A percentile compares a stretch with the other conserved stretches of the same genome.
These are phyloP conservation scores for Russula abietina DNA, from an alignment of 768 basidiomycete species.

Conservation along the genomic window DNA sequence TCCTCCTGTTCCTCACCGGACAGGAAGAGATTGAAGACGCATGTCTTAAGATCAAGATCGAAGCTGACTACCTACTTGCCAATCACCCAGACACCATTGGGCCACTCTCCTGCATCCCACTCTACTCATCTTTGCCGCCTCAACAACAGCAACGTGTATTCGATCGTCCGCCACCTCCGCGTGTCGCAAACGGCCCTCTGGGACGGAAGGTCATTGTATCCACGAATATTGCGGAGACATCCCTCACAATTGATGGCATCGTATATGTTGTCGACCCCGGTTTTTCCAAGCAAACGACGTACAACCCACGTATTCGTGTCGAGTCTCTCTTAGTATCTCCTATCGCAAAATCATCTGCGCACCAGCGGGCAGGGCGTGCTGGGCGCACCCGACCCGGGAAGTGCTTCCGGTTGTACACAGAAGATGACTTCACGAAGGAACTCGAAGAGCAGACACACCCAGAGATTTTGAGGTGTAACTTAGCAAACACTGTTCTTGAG, in stretches of 20 bases:
- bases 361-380: too few relatives aligned
- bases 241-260: too few relatives aligned
- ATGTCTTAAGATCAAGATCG: constrained; percentile 86
- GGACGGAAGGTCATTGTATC: too few relatives aligned
- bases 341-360: too few relatives aligned
- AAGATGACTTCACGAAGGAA: constrained; percentile 94
- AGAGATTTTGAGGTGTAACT: constrained; percentile 88
- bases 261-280: constrained; percentile 98
- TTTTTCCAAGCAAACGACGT: constrained; percentile 96
- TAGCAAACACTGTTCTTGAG: constrained; percentile 90
- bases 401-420: constrained; percentile 94
- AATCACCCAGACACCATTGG: too few relatives aligned
- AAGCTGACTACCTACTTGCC: constrained; percentile 77
- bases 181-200: constrained; percentile 61
- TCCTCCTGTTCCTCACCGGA: too few relatives aligned
- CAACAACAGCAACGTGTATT: constrained; percentile 96
- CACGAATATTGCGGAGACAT: too few relatives aligned
- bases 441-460: constrained; percentile 96
- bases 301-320: constrained; percentile 95
- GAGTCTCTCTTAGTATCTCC: constrained; percentile 90
- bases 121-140: too few relatives aligned
- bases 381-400: constrained; percentile 95
- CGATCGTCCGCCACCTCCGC: constrained; percentile 70
- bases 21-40: constrained; percentile 98
- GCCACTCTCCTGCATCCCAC: too few relatives aligned